These are phyloP conservation scores for Allodekkera sacchari DNA, from an alignment of 805 yeast species.

Conservation along the genomic window DNA sequence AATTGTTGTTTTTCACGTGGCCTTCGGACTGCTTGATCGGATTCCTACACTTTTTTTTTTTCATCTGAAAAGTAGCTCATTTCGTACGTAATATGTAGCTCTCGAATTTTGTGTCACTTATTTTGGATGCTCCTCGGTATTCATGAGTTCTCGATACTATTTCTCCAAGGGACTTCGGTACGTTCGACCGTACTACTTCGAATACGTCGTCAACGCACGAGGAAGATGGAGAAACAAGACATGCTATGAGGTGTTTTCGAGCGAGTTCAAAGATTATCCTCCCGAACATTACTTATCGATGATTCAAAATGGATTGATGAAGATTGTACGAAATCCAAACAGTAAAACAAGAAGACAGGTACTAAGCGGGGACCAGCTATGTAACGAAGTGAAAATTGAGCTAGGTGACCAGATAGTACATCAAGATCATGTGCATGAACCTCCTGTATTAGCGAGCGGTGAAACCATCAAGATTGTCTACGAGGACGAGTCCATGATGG, in stretches of 20 bases:
- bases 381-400: constrained; percentile 6
- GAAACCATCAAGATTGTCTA: constrained; percentile 19
- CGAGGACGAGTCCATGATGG: constrained; percentile 31
- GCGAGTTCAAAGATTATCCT: constrained; percentile 8
- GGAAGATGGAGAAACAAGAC: constrained; percentile 11
- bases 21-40: too few species aligned
- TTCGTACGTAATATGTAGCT: too few species aligned
- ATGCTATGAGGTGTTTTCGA: constrained; percentile 9
- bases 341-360: background rate
- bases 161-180: constrained; percentile 8
- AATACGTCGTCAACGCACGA: constrained; percentile 8
- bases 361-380: constrained; percentile 2
- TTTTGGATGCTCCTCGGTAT: too few species aligned
- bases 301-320: constrained; percentile 10
- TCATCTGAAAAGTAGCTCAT: too few species aligned
- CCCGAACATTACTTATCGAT: constrained; percentile 5
- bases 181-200: constrained; percentile 12
- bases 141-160: constrained; percentile 1
- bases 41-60: too few species aligned
- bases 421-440: constrained; percentile 38
- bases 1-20: too few species aligned
- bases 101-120: too few species aligned
- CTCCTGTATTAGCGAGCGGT: constrained; percentile 24
- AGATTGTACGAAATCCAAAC: constrained; percentile 5
- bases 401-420: constrained; percentile 19